A percentile compares a stretch with the other conserved stretches of the same genome.
phyloP scores from a whole-genome alignment of 2,329 filamentous ascomycete genomes.

The Catunica adiposa region DNA sequence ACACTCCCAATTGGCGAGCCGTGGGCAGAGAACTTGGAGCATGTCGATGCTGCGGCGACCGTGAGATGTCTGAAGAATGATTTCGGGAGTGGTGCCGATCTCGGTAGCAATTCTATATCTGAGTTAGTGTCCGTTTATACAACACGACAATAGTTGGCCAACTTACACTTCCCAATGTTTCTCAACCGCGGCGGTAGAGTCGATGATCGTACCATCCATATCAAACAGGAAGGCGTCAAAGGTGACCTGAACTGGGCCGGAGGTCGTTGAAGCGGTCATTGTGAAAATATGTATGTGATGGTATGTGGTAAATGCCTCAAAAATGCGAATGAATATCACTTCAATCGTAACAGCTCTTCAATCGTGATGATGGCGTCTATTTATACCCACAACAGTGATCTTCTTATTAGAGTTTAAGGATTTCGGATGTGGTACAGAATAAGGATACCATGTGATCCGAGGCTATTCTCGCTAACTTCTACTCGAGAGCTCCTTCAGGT shows the following conservation, averaged over 20 bases:
- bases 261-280: slow-evolving; percentile 22
- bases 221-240: slow-evolving; percentile 50
- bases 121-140: slow-evolving; percentile 24
- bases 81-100: slow-evolving; percentile 66
- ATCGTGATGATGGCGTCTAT: too few species aligned
- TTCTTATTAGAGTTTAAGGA: too few species aligned
- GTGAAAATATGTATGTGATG: neutral
- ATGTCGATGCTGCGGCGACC: slow-evolving; percentile 80
- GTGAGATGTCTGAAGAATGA: slow-evolving; percentile 81
- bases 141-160: neutral
- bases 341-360: too few species aligned
- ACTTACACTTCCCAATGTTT: slow-evolving; percentile 60
- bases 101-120: slow-evolving; percentile 53
- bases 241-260: slow-evolving; percentile 27
- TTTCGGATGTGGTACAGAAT: too few species aligned
- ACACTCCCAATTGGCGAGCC: slow-evolving; percentile 90
- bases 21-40: slow-evolving; percentile 59
- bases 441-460: too few species aligned
- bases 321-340: neutral
- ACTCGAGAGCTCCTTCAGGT: neutral
- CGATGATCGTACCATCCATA: slow-evolving; percentile 73
- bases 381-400: too few species aligned
- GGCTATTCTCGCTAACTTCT: neutral
- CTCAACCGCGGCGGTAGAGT: slow-evolving; percentile 59
- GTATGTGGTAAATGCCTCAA: neutral